Base-by-base conservation (phyloP, 495 filamentous ascomycete species). In the Friedmanniomyces simplex region DNA sequence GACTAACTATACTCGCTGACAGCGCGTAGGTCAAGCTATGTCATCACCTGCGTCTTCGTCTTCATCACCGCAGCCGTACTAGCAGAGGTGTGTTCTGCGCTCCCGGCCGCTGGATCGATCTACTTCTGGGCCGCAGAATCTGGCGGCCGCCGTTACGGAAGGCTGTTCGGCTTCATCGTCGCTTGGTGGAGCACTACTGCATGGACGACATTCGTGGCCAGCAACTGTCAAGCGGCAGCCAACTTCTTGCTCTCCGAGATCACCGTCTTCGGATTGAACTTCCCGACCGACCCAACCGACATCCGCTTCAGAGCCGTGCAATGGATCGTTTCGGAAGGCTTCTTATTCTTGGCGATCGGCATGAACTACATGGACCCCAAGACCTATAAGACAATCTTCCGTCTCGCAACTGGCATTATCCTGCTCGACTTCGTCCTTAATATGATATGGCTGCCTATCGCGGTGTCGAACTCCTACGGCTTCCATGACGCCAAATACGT, bases 121-220 rank as follows among this genome's bases (percentile, higher is more conserved):
- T 80, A 80, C 54, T 69, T 79, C 45, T 80, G 78, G 78, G 78
- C 78, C 20, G 78, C 78, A 18, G 78, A 80, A 61, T 69, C 77
- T 11, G 78, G 78, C 41, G 78, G 78, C 37, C 75, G 75, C 36
- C 68, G 72, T 25, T 80, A 71, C 63, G 78, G 78, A 10, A 65
- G 78, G 43, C 66, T 80, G 1, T 66, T 80, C 30, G 78, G 78
- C 8, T 79, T 80, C 62, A 68, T 78, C 36, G 78, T 79, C 32
- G 78, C 78, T 3, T 80, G 78, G 78, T 80, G 78, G 78, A 79
- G 76, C 67, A 79, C 77, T 11, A 80, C 78, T 1, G 78, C 78
- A 8, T 80, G 78, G 78, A 80, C 78, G 24, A 80, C 78, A 5
- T 80, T 80, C 58, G 58, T 68, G 30, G 52, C 62, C 63, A 67